These are phyloP conservation scores for Hypoxylon sp. DNA, from an alignment of 2,329 filamentous ascomycete genomes.

Conservation along the genomic window DNA sequence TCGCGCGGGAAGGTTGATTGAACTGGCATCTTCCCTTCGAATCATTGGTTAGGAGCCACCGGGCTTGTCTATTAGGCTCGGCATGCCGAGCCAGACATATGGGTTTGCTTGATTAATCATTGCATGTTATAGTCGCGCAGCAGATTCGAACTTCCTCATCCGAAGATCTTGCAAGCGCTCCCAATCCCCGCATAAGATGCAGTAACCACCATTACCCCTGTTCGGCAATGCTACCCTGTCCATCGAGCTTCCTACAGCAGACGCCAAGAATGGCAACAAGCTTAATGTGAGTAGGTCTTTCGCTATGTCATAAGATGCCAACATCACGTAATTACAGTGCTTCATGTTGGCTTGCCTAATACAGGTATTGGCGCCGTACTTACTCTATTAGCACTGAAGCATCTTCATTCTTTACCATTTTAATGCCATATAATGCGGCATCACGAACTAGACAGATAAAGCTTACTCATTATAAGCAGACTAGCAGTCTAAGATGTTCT, in stretches of 20 bases:
- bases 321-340: conserved; percentile 28
- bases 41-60: conserved; percentile 22
- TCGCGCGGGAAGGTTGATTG: conserved; percentile 22
- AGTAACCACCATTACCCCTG: conserved; percentile 23
- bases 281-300: conserved; percentile 16
- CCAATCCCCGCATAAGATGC: conserved; percentile 26
- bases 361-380: conserved; percentile 6
- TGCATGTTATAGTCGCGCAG: conserved; percentile 14
- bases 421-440: conserved; percentile 6
- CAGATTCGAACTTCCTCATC: conserved; percentile 32
- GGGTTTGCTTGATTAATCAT: conserved; percentile 12
- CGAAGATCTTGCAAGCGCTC: conserved; percentile 24
- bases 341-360: conserved; percentile 20
- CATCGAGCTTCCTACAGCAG: conserved; percentile 43
- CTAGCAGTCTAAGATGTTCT: neutral
- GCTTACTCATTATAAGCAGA: neutral
- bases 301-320: conserved; percentile 8
- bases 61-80: conserved; percentile 20
- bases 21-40: conserved; percentile 7
- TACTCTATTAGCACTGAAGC: neutral
- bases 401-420: neutral
- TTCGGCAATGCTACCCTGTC: conserved; percentile 36
- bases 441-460: neutral
- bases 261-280: conserved; percentile 17
- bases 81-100: conserved; percentile 29